Evolutionary conservation across 768 basidiomycete genomes (phyloP).

Genomic region (Serpula lacrymans): DNA sequence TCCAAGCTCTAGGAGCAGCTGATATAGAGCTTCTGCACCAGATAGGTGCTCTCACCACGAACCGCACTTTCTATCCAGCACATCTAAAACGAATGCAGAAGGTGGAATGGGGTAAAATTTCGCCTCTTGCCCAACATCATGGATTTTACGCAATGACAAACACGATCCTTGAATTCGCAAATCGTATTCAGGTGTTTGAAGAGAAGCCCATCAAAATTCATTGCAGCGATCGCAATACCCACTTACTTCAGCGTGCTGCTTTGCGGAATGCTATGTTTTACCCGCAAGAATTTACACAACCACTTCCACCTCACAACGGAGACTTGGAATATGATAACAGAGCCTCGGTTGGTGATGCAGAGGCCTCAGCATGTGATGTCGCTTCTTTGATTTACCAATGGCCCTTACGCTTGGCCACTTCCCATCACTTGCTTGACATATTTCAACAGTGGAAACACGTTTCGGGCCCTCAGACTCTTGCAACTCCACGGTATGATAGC

Average conservation of each 20-base stretch:
- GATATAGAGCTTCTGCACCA: conserved; percentile 26
- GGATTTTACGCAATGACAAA: conserved; percentile 17
- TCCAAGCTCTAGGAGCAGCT: conserved; percentile 25
- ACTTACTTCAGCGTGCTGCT: conserved; percentile 16
- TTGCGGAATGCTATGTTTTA: conserved; percentile 12
- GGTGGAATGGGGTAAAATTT: conserved; percentile 25
- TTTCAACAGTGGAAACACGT: conserved; percentile 6
- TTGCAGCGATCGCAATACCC: conserved; percentile 6
- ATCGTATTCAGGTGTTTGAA: conserved; percentile 12
- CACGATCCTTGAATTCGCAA: conserved; percentile 26
- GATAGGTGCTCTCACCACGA: conserved; percentile 31
- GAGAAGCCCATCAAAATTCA: conserved; percentile 1
- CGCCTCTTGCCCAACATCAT: conserved; percentile 26
- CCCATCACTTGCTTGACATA: no score
- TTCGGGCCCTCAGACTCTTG: no score
- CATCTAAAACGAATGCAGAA: conserved; percentile 34
- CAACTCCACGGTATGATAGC: conserved; percentile 22
- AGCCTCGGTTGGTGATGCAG: no score
- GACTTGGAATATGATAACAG: conserved; percentile 13
- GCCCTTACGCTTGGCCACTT: no score
- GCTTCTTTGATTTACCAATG: conserved; percentile 1
- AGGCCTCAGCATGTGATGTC: background rate
- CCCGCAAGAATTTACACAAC: conserved; percentile 9
- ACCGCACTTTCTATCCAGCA: conserved; percentile 31
- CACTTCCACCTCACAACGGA: background rate